Conservation (phyloP, 192 early-diverging fungal genomes). For the Jimgerdemannia flammicorona region DNA sequence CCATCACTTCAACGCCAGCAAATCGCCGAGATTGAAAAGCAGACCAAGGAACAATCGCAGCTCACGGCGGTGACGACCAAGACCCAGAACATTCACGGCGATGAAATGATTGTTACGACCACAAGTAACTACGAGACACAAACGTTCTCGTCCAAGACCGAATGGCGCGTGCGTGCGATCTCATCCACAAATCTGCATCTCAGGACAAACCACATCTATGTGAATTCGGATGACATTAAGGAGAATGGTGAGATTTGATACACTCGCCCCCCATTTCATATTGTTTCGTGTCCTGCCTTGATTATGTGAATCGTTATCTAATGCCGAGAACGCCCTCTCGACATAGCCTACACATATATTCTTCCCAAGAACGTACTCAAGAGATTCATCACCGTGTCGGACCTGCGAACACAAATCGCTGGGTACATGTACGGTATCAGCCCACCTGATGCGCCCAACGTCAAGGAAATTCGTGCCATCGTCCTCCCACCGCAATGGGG, state of each 20-base stretch:
- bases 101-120: constrained; percentile 98
- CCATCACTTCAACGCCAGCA: constrained; percentile 95
- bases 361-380: constrained; percentile 98
- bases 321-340: background rate
- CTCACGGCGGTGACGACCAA: constrained; percentile 93
- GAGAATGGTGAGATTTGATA: constrained; percentile 60
- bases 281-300: too few species aligned
- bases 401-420: constrained; percentile 93
- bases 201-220: constrained; percentile 95
- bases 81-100: constrained; percentile 95
- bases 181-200: constrained; percentile 93
- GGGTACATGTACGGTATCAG: constrained; percentile 94
- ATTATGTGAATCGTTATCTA: background rate
- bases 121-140: constrained; percentile 96
- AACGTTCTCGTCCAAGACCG: constrained; percentile 97
- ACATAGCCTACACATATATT: constrained; percentile 79
- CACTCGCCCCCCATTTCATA: too few species aligned
- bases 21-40: constrained; percentile 98
- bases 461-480: constrained; percentile 93
- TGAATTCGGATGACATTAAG: constrained; percentile 93
- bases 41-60: constrained; percentile 88
- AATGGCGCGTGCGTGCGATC: constrained; percentile 98
- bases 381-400: constrained; percentile 92
- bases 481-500: constrained; percentile 99
- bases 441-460: constrained; percentile 83